phyloP scores from a whole-genome alignment of 2,329 filamentous ascomycete genomes.

The Diaporthe sp. region DNA sequence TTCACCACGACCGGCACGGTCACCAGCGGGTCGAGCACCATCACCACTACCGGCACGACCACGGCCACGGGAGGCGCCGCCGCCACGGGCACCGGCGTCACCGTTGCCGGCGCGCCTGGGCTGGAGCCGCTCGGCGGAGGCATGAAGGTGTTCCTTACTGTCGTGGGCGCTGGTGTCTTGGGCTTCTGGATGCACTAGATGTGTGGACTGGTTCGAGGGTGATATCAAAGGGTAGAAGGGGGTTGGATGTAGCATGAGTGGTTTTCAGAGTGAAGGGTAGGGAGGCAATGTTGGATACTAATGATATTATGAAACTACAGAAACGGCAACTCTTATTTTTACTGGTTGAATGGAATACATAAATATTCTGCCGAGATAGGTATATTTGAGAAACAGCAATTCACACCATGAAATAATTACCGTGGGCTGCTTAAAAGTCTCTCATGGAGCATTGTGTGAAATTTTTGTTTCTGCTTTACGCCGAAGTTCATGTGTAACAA shows the following conservation, averaged over 20 bases:
- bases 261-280: too few relatives aligned
- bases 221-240: too few relatives aligned
- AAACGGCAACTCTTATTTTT: background rate
- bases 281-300: background rate
- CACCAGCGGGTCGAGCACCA: conserved; percentile 16
- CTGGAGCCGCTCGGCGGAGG: conserved; percentile 21
- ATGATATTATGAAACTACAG: conserved; percentile 13
- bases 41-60: background rate
- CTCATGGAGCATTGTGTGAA: background rate
- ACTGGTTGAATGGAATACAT: background rate
- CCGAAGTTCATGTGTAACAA: too few relatives aligned
- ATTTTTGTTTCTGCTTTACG: background rate
- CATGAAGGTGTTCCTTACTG: conserved; percentile 17
- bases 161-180: conserved; percentile 11
- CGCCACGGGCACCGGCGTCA: background rate
- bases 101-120: background rate
- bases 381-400: background rate
- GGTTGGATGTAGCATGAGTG: background rate
- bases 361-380: background rate
- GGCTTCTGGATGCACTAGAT: conserved; percentile 20
- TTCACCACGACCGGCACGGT: conserved; percentile 12
- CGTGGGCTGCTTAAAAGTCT: too few relatives aligned
- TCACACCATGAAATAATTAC: background rate
- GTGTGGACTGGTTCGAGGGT: background rate
- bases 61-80: background rate